Evolutionary conservation across 768 basidiomycete species (phyloP), one percentile per base, ranked within the genome.

Genomic region (Suillus luteus): DNA sequence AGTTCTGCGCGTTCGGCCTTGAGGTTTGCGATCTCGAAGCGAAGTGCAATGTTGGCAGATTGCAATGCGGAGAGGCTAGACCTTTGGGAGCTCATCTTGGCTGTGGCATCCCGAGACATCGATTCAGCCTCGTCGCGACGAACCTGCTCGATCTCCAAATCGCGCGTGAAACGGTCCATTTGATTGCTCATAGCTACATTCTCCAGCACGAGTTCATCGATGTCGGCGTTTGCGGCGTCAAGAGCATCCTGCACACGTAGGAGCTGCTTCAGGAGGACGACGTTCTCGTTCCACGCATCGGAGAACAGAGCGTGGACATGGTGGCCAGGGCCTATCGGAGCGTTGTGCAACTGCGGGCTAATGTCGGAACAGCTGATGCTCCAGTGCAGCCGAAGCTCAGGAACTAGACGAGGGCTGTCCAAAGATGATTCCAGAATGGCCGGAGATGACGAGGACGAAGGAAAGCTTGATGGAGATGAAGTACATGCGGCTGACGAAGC

Each of bases 1-100:
- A 54, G 31, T n/a, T 54, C 33, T 11, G 35, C 52, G 52, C 52
- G 52, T 33, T 54, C 52, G 33, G 52, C 52, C 52, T 17, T 54
- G 1, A 54, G 52, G 19, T 54, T 54, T 11, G 52, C 52, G 10
- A 54, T 6, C 33, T 54, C 52, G 19, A 54, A 33, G 10, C 52
- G 52, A 11, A 54, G 52, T 7, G 52, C 33, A 54, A 11, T 33
- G 2, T 54, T 54, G 5, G 52, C 33, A 7, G 19, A 54, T n/a
- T 54, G 52, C 19, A 54, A 33, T 3, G 11, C 19, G 5, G 31
- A 54, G 10, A 54, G 10, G 7, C 5, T 54, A 19, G 52, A 33
- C 19, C 33, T 33, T 54, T 54, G 52, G 31, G 33, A 35, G 52
- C 31, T 19, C 52, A 54, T 54, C 52, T 54, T 54, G 33, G 19